These are phyloP conservation scores for Avena insularis DNA, from an alignment of 176 grass and related monocot genomes.

Conservation along the genomic window DNA sequence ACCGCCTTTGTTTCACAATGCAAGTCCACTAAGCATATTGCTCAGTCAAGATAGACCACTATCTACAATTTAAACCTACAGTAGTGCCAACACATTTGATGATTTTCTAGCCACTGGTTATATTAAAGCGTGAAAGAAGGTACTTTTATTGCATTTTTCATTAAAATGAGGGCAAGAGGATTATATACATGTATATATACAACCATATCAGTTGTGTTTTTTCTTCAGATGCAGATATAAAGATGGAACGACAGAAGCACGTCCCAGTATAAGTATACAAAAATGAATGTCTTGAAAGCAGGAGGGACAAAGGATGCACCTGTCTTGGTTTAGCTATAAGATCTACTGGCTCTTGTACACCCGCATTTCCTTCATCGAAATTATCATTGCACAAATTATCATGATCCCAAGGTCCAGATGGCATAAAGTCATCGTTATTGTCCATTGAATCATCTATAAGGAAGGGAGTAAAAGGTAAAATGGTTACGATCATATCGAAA, in stretches of 20 bases:
- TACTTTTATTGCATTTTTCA: background rate
- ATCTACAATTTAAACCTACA: background rate
- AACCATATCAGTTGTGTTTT: background rate
- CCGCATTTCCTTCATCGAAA: constrained; percentile 60
- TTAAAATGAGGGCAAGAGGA: background rate
- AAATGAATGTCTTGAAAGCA: background rate
- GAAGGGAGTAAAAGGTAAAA: background rate
- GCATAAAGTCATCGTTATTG: constrained; percentile 49
- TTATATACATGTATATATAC: background rate
- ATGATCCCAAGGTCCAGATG: constrained; percentile 71
- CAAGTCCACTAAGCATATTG: background rate
- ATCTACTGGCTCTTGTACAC: constrained; percentile 60
- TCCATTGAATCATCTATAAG: constrained; percentile 57
- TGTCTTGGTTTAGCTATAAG: constrained; percentile 85
- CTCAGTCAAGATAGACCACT: constrained; percentile 5
- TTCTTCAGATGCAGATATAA: background rate
- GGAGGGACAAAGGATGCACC: constrained; percentile 44
- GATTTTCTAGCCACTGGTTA: background rate
- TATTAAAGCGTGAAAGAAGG: background rate
- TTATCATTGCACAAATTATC: constrained; percentile 59
- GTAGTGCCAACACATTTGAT: background rate
- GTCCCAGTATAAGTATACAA: background rate
- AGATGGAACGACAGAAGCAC: background rate
- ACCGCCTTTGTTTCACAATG: background rate
- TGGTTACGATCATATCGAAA: constrained; percentile 15